Evolutionary conservation across 1,139 yeast genomes (phyloP), one percentile per base, ranked within the genome.

Genomic region (Hanseniaspora uvarum): DNA sequence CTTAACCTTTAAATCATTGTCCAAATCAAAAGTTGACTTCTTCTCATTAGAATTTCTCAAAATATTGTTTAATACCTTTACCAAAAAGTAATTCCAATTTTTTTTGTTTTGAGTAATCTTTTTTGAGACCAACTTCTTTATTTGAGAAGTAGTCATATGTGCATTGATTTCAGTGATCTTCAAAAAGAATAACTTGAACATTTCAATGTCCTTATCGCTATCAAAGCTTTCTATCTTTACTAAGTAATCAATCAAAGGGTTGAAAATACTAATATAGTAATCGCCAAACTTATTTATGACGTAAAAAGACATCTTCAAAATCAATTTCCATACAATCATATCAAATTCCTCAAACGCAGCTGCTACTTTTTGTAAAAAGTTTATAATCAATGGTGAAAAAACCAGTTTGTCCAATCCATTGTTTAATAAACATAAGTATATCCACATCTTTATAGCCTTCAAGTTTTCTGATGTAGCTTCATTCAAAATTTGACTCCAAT

Each of bases 111-210:
- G 16, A 11, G 3, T 36, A 19, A 19, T 18, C 8, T 21, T 33
- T 19, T 33, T 21, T 11, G 24, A 31, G 1, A 49, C 14, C 7
- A 49, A 7, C 7, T 28, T 12, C 19, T 43, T 45, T 3, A 49
- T 33, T 36, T 49, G 53, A 1, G n/a, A 8, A 19, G 37, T 34
- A 5, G 43, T 24, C n/a, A 49, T 23, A n/a, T 19, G 31, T 2
- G 45, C 30, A 36, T 49, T 43, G 1, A 43, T 31, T 30, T 43
- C 53, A 16, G 53, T 50, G 2, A 50, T 24, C 23, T 50, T 50
- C 12, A 44, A 18, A 6, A 50, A 43, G n/a, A 50, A 43, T 21
- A 23, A 14, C 28, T 50, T 40, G 34, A 50, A 50, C 40, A 43
- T 21, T 37, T 50, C 48, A 14, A 50, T 8, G 28, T 50, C 48